Base-by-base conservation (phyloP, 2,329 filamentous ascomycete species). In the Pseudophaeomoniella oleicola region DNA sequence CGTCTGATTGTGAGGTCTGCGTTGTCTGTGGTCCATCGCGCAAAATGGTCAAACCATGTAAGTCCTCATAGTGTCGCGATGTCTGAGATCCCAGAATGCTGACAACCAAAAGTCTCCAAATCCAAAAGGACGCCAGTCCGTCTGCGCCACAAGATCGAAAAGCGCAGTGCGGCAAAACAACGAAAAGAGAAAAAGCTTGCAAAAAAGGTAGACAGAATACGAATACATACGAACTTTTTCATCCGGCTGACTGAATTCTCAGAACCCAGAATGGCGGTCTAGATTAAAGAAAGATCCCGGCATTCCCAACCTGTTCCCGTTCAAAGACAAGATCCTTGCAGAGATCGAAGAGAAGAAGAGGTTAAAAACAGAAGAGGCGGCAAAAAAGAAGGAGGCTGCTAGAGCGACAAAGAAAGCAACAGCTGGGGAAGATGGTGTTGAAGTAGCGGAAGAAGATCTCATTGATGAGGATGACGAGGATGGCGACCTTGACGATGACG, bases 251-350 rank as follows among this genome's bases (percentile, higher is more conserved):
- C 37, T 39, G n/a, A 38, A 27, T 27, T 18, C 30, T 3, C 43
- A 75, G 75, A 94, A 94, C 59, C 88, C 90, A 19, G 77, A 94
- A 83, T 96, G 90, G 86, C 77, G 82, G 49, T 87, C 85, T 41
- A 83, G 86, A 58, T 58, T 94, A 48, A 96, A 94, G 74, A 98
- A 96, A 66, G 90, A 98, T 52, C 90, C 88, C 16, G 90, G 90
- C 34, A 94, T 98, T 43, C 90, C 90, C 30, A 98, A 96, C 55
- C 64, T 94, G 22, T 98, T 94, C 64, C 90, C 90, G 1, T 94
- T 90, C 70, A 98, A 98, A 66, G 87, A 94, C 58, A 87, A 81
- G 67, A 73, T 98, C 17, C 72, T 98, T 19, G 77, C 87, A 40
- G 86, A 98, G 60, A 92, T 98, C 49, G 90, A 98, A 63, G 84